Percentiles rank a stretch among this genome's conserved stretches.
phyloP scores from a whole-genome alignment of 1,139 yeast species.

The Debaryomyces fabryi region DNA sequence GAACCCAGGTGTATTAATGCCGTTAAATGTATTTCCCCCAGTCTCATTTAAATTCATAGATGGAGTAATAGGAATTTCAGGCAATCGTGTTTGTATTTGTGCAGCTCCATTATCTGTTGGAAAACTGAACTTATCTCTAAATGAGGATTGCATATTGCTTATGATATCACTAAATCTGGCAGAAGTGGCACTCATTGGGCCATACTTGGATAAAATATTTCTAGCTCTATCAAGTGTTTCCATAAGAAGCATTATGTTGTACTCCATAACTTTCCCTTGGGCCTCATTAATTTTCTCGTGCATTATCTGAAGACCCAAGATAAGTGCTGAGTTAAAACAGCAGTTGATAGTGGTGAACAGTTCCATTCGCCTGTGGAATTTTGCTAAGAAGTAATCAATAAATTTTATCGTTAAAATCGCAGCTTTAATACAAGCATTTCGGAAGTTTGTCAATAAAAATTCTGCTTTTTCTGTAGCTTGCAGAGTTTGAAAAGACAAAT shows the following conservation, averaged over 20 bases:
- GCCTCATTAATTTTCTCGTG: slow-evolving; percentile 13
- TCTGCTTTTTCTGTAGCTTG: background rate
- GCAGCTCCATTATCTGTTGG: background rate
- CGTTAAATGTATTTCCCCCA: background rate
- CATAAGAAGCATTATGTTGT: slow-evolving; percentile 13
- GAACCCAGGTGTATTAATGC: background rate
- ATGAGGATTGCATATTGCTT: slow-evolving; percentile 14
- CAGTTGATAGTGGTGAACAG: slow-evolving; percentile 16
- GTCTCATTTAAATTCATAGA: background rate
- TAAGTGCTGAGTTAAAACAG: slow-evolving; percentile 16
- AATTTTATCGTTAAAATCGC: slow-evolving; percentile 19
- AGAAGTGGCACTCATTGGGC: slow-evolving; percentile 13
- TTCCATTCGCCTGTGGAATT: slow-evolving; percentile 16
- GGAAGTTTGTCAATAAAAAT: slow-evolving; percentile 15
- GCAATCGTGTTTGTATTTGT: background rate
- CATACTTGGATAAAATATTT: slow-evolving; percentile 15
- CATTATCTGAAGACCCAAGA: slow-evolving; percentile 12
- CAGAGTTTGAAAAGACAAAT: background rate
- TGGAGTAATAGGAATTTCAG: background rate
- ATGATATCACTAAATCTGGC: slow-evolving; percentile 14
- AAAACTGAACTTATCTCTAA: slow-evolving; percentile 3
- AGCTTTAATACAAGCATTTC: slow-evolving; percentile 19
- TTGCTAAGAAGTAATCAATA: slow-evolving; percentile 16
- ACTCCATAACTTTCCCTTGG: slow-evolving; percentile 10
- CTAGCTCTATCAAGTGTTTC: slow-evolving; percentile 16